Percentiles rank a stretch among this genome's conserved stretches.
Evolutionary conservation across 495 filamentous ascomycete genomes (phyloP).

Genomic region (Trichoderma virens): DNA sequence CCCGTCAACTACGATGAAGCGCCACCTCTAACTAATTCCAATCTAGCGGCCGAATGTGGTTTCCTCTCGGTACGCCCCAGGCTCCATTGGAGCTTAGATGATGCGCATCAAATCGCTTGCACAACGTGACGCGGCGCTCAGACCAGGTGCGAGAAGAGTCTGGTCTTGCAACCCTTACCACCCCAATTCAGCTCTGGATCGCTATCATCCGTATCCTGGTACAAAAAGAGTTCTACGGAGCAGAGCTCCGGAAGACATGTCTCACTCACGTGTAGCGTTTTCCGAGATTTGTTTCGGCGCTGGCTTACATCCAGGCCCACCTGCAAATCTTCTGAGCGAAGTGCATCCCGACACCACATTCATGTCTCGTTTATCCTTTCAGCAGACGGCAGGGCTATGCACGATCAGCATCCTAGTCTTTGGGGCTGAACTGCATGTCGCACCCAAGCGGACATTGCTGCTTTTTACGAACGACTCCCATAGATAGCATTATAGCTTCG

Average conservation of each 20-base stretch:
- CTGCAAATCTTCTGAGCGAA: neutral
- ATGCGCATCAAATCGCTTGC: neutral
- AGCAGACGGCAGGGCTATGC: no score
- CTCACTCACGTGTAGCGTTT: neutral
- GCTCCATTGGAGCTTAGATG: neutral
- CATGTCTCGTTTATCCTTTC: no score
- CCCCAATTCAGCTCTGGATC: neutral
- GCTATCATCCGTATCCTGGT: neutral
- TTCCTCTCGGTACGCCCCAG: neutral
- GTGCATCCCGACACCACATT: no score
- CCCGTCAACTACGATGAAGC: neutral
- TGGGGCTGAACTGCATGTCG: no score
- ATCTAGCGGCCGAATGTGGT: neutral
- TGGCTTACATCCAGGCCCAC: neutral
- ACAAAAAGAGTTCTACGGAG: neutral
- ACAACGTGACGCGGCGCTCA: neutral
- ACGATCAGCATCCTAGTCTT: no score
- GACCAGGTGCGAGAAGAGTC: neutral
- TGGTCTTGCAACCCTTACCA: neutral
- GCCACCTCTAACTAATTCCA: neutral
- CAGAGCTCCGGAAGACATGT: neutral
- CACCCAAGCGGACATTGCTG: no score
- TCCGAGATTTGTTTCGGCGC: neutral
- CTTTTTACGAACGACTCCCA: no score
- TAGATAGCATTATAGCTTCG: no score